A percentile compares a stretch with the other conserved stretches of the same genome.
Evolutionary conservation across 371 early-diverging fungal species (phyloP).

Genomic region (Neoconidiobolus thromboides): DNA sequence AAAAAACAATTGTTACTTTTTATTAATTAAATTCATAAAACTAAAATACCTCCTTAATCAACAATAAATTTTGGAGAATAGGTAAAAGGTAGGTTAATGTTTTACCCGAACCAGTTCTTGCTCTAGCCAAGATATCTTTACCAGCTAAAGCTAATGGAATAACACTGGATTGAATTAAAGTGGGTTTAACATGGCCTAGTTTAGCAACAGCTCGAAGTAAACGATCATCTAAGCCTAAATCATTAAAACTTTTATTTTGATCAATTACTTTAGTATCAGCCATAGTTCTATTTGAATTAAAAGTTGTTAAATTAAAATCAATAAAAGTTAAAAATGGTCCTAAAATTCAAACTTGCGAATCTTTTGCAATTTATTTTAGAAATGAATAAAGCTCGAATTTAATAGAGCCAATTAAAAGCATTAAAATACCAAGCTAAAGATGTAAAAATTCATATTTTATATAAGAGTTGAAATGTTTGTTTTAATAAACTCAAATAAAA

Average conservation of each 20-base stretch:
- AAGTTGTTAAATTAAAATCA: not conserved
- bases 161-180: conserved; percentile 82
- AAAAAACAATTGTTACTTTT: not conserved
- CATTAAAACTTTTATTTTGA: not conserved
- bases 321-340: not conserved
- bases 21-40: not conserved
- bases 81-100: conserved; percentile 95
- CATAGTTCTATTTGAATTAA: not conserved
- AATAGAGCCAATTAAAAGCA: not conserved
- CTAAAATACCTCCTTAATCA: conserved; percentile 28
- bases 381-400: not conserved
- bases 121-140: conserved; percentile 91
- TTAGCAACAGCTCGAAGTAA: conserved; percentile 69
- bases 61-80: conserved; percentile 73
- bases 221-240: conserved; percentile 57
- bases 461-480: not conserved
- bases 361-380: not conserved
- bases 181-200: conserved; percentile 62
- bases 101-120: conserved; percentile 98
- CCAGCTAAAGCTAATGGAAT: conserved; percentile 93
- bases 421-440: not conserved
- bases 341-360: not conserved
- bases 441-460: not conserved
- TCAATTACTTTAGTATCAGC: not conserved
- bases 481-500: not conserved